phyloP scores from a whole-genome alignment of 179 eudicot species.

The Actinidia arguta region DNA sequence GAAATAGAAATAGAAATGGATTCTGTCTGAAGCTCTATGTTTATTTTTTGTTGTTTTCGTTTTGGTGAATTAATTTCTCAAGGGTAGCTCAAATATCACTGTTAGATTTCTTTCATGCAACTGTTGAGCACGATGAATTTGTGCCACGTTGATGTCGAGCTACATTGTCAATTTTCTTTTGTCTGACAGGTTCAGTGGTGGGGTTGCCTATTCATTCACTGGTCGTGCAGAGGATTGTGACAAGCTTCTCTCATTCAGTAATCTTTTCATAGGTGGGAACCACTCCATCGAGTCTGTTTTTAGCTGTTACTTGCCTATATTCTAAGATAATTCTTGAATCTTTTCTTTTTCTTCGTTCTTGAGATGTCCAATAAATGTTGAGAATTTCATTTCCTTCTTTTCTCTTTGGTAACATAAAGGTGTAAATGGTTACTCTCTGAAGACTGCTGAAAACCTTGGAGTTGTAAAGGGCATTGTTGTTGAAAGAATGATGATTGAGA shows the following conservation, averaged over 20 bases:
- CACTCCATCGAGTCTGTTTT: background rate
- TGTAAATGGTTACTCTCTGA: constrained; percentile 93
- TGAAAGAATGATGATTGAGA: constrained; percentile 96
- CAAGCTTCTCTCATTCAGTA: constrained; percentile 73
- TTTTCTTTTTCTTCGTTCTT: background rate
- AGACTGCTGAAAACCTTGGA: constrained; percentile 87
- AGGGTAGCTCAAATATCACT: constrained; percentile 3
- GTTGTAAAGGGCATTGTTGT: constrained; percentile 83
- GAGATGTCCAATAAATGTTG: background rate
- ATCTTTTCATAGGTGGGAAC: constrained; percentile 76
- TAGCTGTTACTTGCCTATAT: background rate
- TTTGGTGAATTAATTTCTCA: constrained; percentile 19
- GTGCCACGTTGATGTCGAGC: constrained; percentile 1
- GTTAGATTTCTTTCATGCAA: constrained; percentile 13
- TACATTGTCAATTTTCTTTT: background rate
- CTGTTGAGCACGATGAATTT: constrained; percentile 4
- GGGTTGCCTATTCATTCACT: constrained; percentile 96
- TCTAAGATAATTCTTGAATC: background rate
- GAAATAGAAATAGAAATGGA: background rate
- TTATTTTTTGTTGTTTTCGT: constrained; percentile 5
- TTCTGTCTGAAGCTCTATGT: background rate
- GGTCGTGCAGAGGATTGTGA: constrained; percentile 90
- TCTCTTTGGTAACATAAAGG: constrained; percentile 45
- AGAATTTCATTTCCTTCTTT: no score
- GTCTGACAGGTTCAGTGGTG: constrained; percentile 66